These are phyloP conservation scores for Teratosphaeria zuluensis DNA, from an alignment of 2,329 filamentous ascomycete species.

Conservation along the genomic window DNA sequence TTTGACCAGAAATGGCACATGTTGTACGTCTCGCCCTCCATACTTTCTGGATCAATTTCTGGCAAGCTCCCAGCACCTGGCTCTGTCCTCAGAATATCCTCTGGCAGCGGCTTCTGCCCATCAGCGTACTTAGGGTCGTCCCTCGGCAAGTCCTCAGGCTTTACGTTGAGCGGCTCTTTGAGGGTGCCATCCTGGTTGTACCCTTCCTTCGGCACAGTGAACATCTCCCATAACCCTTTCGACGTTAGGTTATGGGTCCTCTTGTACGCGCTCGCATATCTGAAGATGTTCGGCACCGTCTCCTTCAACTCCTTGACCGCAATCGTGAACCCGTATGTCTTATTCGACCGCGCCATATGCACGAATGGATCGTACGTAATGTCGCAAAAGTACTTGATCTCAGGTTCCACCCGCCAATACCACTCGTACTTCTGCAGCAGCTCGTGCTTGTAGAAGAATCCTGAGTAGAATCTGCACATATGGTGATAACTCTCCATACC, in stretches of 20 bases:
- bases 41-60: constrained; percentile 79
- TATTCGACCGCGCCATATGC: constrained; percentile 87
- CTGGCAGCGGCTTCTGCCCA: constrained; percentile 56
- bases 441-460: constrained; percentile 98
- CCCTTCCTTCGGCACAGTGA: constrained; percentile 67
- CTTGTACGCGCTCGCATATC: constrained; percentile 97
- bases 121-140: constrained; percentile 53
- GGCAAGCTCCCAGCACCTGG: constrained; percentile 60
- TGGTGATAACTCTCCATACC: constrained; percentile 97
- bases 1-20: constrained; percentile 99
- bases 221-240: constrained; percentile 97
- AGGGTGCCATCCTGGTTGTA: constrained; percentile 42
- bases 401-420: constrained; percentile 98
- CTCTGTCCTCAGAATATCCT: constrained; percentile 71
- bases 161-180: constrained; percentile 27
- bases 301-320: constrained; percentile 96
- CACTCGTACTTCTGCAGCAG: constrained; percentile 94
- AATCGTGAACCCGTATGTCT: constrained; percentile 98
- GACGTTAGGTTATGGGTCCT: constrained; percentile 82
- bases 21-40: constrained; percentile 98
- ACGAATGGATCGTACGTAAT: constrained; percentile 98
- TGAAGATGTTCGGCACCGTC: constrained; percentile 96
- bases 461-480: constrained; percentile 99
- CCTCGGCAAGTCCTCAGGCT: constrained; percentile 31
- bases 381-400: constrained; percentile 99